Conservation (phyloP, 257 asterid species). For the Primulina tabacum region DNA sequence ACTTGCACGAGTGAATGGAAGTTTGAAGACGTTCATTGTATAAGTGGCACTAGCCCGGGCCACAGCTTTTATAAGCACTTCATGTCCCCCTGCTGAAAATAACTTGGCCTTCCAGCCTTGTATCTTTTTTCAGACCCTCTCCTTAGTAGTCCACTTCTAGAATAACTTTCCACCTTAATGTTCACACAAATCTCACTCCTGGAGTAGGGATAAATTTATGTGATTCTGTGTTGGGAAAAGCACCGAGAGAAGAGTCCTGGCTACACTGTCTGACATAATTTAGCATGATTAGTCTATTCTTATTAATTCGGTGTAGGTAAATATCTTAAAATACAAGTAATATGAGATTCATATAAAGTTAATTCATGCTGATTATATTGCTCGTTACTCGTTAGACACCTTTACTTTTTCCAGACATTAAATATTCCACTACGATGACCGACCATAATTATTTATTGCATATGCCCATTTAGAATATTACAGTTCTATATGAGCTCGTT, state of each 20-base stretch:
- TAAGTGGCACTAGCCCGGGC: too few relatives aligned
- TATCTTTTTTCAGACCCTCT: too few relatives aligned
- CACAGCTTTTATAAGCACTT: too few relatives aligned
- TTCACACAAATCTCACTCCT: background rate
- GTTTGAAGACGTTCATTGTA: too few relatives aligned
- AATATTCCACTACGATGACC: too few relatives aligned
- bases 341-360: background rate
- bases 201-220: background rate
- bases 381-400: too few relatives aligned
- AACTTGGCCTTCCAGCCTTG: too few relatives aligned
- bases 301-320: background rate
- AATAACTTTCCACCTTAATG: constrained; percentile 3
- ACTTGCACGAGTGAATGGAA: too few relatives aligned
- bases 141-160: background rate
- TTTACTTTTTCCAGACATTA: too few relatives aligned
- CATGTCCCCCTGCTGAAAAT: too few relatives aligned
- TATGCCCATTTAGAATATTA: background rate
- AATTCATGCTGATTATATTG: background rate
- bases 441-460: too few relatives aligned
- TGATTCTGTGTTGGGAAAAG: constrained; percentile 6
- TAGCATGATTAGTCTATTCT: background rate
- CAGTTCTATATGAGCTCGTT: constrained; percentile 6
- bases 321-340: background rate
- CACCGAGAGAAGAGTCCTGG: background rate
- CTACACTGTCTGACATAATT: background rate